These are phyloP conservation scores for Pythium rishiriense DNA, from an alignment of 352 stramenopile species.

Conservation along the genomic window DNA sequence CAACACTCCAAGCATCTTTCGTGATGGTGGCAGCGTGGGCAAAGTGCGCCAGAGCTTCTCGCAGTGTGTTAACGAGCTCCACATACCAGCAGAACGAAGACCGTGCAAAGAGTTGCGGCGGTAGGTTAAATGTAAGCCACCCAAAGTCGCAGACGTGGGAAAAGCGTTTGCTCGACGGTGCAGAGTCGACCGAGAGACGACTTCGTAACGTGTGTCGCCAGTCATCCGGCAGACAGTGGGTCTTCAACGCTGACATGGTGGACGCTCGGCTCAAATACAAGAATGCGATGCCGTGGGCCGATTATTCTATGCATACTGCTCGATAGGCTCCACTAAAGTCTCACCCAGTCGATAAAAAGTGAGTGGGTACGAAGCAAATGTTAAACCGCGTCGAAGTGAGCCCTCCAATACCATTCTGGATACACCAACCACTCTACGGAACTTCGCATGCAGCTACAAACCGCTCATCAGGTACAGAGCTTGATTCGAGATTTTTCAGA, in stretches of 20 bases:
- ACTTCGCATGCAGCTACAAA: too few relatives aligned
- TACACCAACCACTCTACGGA: too few relatives aligned
- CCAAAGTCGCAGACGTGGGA: not conserved
- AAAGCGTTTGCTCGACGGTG: not conserved
- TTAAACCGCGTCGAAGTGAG: too few relatives aligned
- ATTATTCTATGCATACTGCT: too few relatives aligned
- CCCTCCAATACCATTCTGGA: too few relatives aligned
- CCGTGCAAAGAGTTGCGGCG: not conserved
- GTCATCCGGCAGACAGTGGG: not conserved
- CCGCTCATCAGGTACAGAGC: too few relatives aligned
- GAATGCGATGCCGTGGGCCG: not conserved
- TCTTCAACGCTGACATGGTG: not conserved
- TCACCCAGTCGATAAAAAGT: too few relatives aligned
- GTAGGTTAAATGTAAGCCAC: not conserved
- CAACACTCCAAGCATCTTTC: not conserved
- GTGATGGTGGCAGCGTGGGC: not conserved
- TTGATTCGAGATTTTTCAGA: too few relatives aligned
- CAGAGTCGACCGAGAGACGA: not conserved
- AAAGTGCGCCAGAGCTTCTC: conserved; percentile 1
- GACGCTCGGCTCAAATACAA: not conserved
- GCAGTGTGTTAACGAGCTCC: not conserved
- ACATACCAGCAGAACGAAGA: conserved; percentile 1
- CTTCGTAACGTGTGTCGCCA: not conserved
- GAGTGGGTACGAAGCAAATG: too few relatives aligned
- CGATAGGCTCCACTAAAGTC: too few relatives aligned